Evolutionary conservation across 345 rosid genomes (phyloP), one percentile per base, ranked within the genome.

Genomic region (Zanthoxylum bungeanum): DNA sequence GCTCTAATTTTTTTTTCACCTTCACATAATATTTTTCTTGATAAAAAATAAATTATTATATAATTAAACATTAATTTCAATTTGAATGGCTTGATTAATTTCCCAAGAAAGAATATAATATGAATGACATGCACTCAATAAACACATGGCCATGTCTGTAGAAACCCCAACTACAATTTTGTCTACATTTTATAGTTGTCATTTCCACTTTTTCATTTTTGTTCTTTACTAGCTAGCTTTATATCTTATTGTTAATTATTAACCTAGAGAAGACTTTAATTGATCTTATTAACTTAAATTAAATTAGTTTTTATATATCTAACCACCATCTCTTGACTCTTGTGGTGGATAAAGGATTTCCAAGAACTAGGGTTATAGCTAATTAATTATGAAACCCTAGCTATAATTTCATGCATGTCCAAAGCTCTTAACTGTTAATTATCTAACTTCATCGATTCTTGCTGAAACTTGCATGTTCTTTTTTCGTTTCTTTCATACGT

Each of bases 141-240:
- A 68, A n/a, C 79, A 75, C 64, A 75, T 75, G 55, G 64, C 59
- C 49, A 19, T 75, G 82, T 79, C 79, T 60, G 39, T 56, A 50
- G 59, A 67, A 75, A 47, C 44, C 79, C 73, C 74, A 39, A 72
- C 73, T 72, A 16, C 9, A 42, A 33, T 24, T 79, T 79, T 79
- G 79, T 68, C n/a, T n/a, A n/a, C n/a, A n/a, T 72, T 57, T 44
- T 58, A 67, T 28, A 7, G 34, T 64, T 44, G 58, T 64, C 69
- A 27, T 64, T 53, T 56, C 68, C 44, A 4, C 33, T 36, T 56
- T 46, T 58, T 61, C 60, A 25, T 60, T 79, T n/a, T 65, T 69
- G 69, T 62, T 39, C 17, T 47, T 50, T 44, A 55, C 47, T 25
- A 4, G 16, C 47, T 39, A 5, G 9, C 21, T 49, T 4, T 19